A percentile compares a stretch with the other conserved stretches of the same genome.
phyloP scores from a whole-genome alignment of 202 grass and related monocot species.

The Setaria italica region DNA sequence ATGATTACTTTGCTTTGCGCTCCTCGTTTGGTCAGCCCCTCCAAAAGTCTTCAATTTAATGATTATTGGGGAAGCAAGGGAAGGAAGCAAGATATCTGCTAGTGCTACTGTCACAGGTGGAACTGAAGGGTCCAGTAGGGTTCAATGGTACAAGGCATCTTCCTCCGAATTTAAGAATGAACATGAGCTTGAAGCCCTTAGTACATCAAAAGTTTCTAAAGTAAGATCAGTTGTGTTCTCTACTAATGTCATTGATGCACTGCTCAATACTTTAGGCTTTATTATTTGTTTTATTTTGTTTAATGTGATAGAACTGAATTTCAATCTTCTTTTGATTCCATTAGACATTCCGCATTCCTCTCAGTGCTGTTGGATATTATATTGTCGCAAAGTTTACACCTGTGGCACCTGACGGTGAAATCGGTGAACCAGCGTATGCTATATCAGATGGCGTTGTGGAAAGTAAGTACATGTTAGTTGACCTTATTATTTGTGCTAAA shows the following conservation, averaged over 20 bases:
- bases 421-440: constrained; percentile 82
- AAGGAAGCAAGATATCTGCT: constrained; percentile 86
- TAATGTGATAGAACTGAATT: constrained; percentile 36
- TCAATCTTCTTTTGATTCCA: constrained; percentile 39
- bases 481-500: not conserved
- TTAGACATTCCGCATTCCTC: constrained; percentile 90
- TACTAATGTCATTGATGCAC: constrained; percentile 30
- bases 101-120: constrained; percentile 77
- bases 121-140: constrained; percentile 78
- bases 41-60: constrained; percentile 88
- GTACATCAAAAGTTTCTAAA: constrained; percentile 88
- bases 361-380: constrained; percentile 76
- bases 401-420: constrained; percentile 89
- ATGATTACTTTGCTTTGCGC: constrained; percentile 42
- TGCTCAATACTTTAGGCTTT: constrained; percentile 23
- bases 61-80: constrained; percentile 80
- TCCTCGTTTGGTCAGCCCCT: constrained; percentile 62
- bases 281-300: constrained; percentile 43
- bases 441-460: constrained; percentile 74
- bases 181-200: constrained; percentile 80
- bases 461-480: constrained; percentile 68
- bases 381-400: constrained; percentile 94
- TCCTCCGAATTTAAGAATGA: constrained; percentile 66
- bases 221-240: constrained; percentile 51
- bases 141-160: constrained; percentile 95